Evolutionary conservation across 2,329 filamentous ascomycete species (phyloP).

Genomic region (Cordyceps cicadae): DNA sequence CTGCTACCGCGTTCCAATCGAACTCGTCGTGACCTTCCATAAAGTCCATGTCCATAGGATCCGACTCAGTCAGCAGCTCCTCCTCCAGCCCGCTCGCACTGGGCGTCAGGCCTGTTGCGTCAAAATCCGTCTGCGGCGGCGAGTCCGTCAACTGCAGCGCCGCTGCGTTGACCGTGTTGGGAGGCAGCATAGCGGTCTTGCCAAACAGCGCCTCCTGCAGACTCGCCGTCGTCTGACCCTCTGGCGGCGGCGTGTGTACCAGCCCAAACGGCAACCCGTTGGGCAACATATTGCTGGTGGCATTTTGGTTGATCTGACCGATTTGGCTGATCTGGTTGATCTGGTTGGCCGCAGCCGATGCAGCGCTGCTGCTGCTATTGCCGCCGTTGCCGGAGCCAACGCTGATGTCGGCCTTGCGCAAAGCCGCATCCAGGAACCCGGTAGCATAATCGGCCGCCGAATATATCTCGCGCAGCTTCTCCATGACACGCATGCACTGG

Average conservation of each 20-base stretch:
- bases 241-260: conserved; percentile 46
- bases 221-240: conserved; percentile 30
- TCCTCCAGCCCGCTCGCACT: conserved; percentile 38
- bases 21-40: conserved; percentile 40
- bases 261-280: conserved; percentile 28
- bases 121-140: conserved; percentile 38
- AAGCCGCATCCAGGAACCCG: conserved; percentile 84
- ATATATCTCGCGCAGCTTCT: conserved; percentile 80
- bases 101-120: conserved; percentile 34
- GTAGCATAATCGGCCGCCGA: conserved; percentile 94
- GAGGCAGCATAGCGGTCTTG: conserved; percentile 27
- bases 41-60: conserved; percentile 38
- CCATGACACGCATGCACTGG: conserved; percentile 87
- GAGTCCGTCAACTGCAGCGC: conserved; percentile 30
- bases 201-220: conserved; percentile 28
- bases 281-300: conserved; percentile 25
- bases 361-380: background rate
- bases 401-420: conserved; percentile 77
- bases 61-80: conserved; percentile 26
- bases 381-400: conserved; percentile 31
- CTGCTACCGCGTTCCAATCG: conserved; percentile 45
- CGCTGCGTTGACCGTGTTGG: conserved; percentile 30
- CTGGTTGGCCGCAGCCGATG: conserved; percentile 15
- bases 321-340: background rate
- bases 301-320: background rate